phyloP scores from a whole-genome alignment of 352 stramenopile genomes.

The Phytophthora pinifolia region DNA sequence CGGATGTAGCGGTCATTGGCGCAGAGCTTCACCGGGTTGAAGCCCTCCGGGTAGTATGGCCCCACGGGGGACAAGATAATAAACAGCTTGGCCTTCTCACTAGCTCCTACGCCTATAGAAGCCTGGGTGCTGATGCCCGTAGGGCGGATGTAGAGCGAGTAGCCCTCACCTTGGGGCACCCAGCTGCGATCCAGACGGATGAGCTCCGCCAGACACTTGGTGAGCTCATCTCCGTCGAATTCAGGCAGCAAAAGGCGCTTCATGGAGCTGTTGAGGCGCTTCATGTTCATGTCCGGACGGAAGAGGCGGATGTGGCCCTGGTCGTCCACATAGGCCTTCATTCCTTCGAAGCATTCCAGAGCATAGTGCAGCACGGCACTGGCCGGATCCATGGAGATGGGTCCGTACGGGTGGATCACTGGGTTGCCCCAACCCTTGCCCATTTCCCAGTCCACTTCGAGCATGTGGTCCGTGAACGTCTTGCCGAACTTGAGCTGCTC shows the following conservation, averaged over 20 bases:
- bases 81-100: conserved; percentile 92
- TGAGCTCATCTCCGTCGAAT: conserved; percentile 92
- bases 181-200: conserved; percentile 89
- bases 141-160: conserved; percentile 96
- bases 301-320: conserved; percentile 92
- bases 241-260: conserved; percentile 85
- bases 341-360: conserved; percentile 94
- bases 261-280: conserved; percentile 94
- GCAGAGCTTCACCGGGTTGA: conserved; percentile 90
- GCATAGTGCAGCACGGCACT: conserved; percentile 94
- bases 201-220: conserved; percentile 88
- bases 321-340: conserved; percentile 93
- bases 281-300: conserved; percentile 97
- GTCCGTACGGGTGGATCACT: conserved; percentile 91
- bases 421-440: conserved; percentile 86
- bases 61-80: conserved; percentile 96
- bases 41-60: conserved; percentile 97
- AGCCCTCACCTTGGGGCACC: conserved; percentile 94
- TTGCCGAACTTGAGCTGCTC: conserved; percentile 93
- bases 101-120: conserved; percentile 89
- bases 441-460: conserved; percentile 92
- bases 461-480: conserved; percentile 96
- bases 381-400: conserved; percentile 92
- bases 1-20: conserved; percentile 93
- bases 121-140: conserved; percentile 93